Evolutionary conservation across 2,329 filamentous ascomycete species (phyloP), one percentile per base, ranked within the genome.

Genomic region (Colletotrichum orbiculare): DNA sequence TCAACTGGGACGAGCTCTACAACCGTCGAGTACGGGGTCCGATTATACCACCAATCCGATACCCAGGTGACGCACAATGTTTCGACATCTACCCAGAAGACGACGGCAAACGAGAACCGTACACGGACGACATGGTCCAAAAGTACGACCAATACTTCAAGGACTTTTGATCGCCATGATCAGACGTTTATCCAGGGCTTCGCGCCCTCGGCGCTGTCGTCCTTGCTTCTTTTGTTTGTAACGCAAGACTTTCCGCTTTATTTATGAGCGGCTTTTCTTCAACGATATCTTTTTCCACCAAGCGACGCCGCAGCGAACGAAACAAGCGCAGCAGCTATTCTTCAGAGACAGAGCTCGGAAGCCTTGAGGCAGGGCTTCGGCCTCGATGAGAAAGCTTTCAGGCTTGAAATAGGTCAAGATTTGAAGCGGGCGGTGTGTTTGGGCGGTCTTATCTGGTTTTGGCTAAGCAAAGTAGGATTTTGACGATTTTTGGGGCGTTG

Each of bases 41-140:
- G 5, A 94, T 94, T 69, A 83, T 92, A 55, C 92, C 91, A n/a
- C 89, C 91, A 59, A 81, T 95, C 37, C 83, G 89, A 33, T 91
- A 87, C 54, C 85, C 89, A 0, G 91, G 91, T 38, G 92, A 95
- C 73, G 89, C 92, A 15, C 85, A 91, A 73, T 95, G 93, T 75
- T 96, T 95, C 72, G 92, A 95, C 72, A 84, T 89, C 46, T 96
- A 95, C 71, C 90, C 92, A n/a, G 90, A 93, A 65, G 90, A 94
- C 73, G 88, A 90, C 64, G 86, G 83, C 58, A 83, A 84, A 52
- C 81, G 85, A 60, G 89, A 91, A 43, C 79, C 82, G 60, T 94
- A 94, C 72, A 91, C 89, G 4, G 83, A 87, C 46, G 90, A 93
- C 48, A 82, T 93, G 83, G 82, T 83, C 39, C 81, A 82, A 48